Percentiles rank a stretch among this genome's conserved stretches.
phyloP scores from a whole-genome alignment of 1,139 yeast species.

The Zhuliangozyma parablackwelliae region DNA sequence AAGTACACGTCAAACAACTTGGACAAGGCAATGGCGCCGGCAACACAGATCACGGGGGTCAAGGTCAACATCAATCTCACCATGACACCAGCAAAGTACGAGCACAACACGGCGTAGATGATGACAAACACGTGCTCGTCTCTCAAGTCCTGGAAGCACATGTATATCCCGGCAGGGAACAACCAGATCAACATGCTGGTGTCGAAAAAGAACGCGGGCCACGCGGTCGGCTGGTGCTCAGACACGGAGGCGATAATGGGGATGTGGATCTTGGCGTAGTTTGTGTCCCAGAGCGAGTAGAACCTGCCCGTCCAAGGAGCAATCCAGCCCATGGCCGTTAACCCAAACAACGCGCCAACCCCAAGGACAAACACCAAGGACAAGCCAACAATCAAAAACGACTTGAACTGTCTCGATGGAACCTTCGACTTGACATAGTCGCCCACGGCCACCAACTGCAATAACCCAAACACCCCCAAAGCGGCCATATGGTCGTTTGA shows the following conservation, averaged over 20 bases:
- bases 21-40: constrained; percentile 82
- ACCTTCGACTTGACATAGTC: constrained; percentile 74
- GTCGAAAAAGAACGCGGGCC: constrained; percentile 98
- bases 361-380: constrained; percentile 57
- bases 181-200: constrained; percentile 91
- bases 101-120: constrained; percentile 84
- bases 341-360: constrained; percentile 63
- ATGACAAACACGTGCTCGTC: constrained; percentile 93
- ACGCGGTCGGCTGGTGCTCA: constrained; percentile 99
- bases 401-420: constrained; percentile 69
- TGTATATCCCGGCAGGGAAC: constrained; percentile 95
- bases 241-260: constrained; percentile 98
- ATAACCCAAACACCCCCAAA: constrained; percentile 90
- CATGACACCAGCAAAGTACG: constrained; percentile 99
- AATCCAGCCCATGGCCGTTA: constrained; percentile 88
- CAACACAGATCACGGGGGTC: constrained; percentile 92
- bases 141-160: constrained; percentile 82
- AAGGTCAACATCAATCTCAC: constrained; percentile 94
- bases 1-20: constrained; percentile 79
- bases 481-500: constrained; percentile 99
- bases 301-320: constrained; percentile 99
- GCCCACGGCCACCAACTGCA: constrained; percentile 87
- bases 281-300: constrained; percentile 97
- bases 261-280: constrained; percentile 94
- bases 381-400: constrained; percentile 62